phyloP scores from a whole-genome alignment of 257 asterid genomes.

The Solanum dulcamara region DNA sequence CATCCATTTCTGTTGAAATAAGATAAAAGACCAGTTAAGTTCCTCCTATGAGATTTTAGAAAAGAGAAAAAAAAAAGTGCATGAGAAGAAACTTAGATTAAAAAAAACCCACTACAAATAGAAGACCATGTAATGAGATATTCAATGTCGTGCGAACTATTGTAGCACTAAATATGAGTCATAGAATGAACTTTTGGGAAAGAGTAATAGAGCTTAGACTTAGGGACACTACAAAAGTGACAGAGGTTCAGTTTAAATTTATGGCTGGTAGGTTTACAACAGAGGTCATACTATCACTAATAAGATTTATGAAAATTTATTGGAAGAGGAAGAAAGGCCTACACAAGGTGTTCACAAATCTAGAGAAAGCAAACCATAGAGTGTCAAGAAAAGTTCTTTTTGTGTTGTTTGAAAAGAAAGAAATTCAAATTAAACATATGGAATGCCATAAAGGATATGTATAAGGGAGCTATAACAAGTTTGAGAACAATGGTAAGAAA shows the following conservation, averaged over 20 bases:
- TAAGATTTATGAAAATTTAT: neutral
- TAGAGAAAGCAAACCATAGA: neutral
- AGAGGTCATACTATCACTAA: neutral
- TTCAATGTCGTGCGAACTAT: neutral
- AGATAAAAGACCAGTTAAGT: neutral
- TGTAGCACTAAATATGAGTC: neutral
- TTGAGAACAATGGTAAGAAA: neutral
- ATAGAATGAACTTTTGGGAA: neutral
- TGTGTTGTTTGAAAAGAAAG: neutral
- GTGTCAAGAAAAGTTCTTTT: neutral
- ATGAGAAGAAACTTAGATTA: neutral
- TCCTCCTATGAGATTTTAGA: neutral
- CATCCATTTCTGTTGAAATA: neutral
- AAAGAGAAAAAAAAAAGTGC: neutral
- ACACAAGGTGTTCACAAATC: neutral
- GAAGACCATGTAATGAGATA: neutral
- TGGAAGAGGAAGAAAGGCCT: neutral
- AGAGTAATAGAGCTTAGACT: neutral
- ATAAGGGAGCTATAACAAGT: neutral
- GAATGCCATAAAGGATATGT: neutral
- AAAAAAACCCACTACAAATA: neutral
- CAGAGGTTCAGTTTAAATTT: neutral
- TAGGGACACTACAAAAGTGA: neutral
- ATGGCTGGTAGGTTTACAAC: neutral
- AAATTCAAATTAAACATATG: neutral